Base-by-base conservation (phyloP, 2,329 filamentous ascomycete species). In the Ophiognomonia clavigignenti-juglandacearum region DNA sequence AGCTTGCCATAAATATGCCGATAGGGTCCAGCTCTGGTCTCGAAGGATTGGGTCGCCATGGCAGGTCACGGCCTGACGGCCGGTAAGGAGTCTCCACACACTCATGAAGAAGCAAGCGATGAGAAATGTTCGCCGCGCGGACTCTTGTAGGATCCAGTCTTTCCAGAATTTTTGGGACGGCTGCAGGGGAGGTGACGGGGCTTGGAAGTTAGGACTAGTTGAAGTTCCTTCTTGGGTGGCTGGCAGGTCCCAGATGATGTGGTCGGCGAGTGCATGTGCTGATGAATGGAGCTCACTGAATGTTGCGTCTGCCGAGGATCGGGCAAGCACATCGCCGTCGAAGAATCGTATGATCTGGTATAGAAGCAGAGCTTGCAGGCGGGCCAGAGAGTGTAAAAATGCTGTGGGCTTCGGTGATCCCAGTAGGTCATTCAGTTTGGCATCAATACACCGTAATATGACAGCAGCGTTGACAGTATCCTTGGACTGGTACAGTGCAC, bases 61-160 rank as follows among this genome's bases (percentile, higher is more conserved):
- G 29, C 65, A 68, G 2, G 53, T 47, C 16, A 54, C 36, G 3
- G 50, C 50, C 8, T 47, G 47, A 3, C 57, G 53, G 2, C 62
- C 63, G 2, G 60, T 48, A n/a, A 71, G 51, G 19, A 45, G 23
- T 18, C 26, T 45, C 49, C 49, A 67, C 11, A 59, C 51, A 39
- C 69, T 63, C 43, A 78, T 66, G 36, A 74, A 76, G 51, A 73
- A 72, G 5, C 37, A 45, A 0, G 69, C 58, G 11, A 74, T 62
- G 1, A 80, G 59, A 0, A 74, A 62, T 0, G 77, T 80, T 14
- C 77, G 71, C 3, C 76, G 68, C 1, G 70, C 63, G 0, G 75
- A 78, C 56, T 82, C 77, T 10, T 76, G 67, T 18, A 78, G 63
- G 3, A 77, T 60, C 73, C 74, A 82, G 2, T 65, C 62, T 7